phyloP scores from a whole-genome alignment of 176 grass and related monocot species.

The Oryza meridionalis region DNA sequence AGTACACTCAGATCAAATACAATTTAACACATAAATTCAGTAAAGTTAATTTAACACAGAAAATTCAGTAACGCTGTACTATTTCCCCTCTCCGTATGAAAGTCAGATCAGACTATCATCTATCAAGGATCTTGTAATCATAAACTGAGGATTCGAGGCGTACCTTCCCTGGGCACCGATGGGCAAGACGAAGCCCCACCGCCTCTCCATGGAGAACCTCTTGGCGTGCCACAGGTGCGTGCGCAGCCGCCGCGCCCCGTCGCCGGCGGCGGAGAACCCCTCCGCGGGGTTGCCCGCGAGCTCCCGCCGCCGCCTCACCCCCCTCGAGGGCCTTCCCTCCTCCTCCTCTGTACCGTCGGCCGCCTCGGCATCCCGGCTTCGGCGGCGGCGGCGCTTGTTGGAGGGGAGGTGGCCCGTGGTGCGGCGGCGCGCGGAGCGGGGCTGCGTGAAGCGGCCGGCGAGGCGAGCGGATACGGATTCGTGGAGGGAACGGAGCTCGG shows the following conservation, averaged over 20 bases:
- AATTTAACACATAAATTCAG: background rate
- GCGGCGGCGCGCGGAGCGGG: slow-evolving; percentile 64
- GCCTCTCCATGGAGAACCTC: slow-evolving; percentile 77
- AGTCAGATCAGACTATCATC: background rate
- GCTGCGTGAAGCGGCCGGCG: slow-evolving; percentile 47
- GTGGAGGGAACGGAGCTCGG: slow-evolving; percentile 69
- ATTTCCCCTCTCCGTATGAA: background rate
- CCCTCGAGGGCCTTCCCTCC: slow-evolving; percentile 34
- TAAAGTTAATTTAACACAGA: background rate
- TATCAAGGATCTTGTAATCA: too few relatives aligned
- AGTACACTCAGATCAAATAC: background rate
- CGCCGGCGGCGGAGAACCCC: slow-evolving; percentile 62
- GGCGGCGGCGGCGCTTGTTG: slow-evolving; percentile 42
- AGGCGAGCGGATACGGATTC: slow-evolving; percentile 50
- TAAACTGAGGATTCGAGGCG: too few relatives aligned
- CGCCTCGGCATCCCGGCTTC: background rate
- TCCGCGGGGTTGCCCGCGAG: slow-evolving; percentile 56
- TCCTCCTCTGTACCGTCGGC: background rate
- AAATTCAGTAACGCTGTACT: background rate
- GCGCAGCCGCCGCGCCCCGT: slow-evolving; percentile 67
- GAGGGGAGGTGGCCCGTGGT: slow-evolving; percentile 67
- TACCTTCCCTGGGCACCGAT: slow-evolving; percentile 68
- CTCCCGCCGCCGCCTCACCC: slow-evolving; percentile 69
- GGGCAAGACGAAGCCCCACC: slow-evolving; percentile 77
- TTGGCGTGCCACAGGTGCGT: slow-evolving; percentile 93